A percentile compares a stretch with the other conserved stretches of the same genome.
Conservation (phyloP, 1,284 basidiomycete genomes). For the Lentinula novae-zelandiae region DNA sequence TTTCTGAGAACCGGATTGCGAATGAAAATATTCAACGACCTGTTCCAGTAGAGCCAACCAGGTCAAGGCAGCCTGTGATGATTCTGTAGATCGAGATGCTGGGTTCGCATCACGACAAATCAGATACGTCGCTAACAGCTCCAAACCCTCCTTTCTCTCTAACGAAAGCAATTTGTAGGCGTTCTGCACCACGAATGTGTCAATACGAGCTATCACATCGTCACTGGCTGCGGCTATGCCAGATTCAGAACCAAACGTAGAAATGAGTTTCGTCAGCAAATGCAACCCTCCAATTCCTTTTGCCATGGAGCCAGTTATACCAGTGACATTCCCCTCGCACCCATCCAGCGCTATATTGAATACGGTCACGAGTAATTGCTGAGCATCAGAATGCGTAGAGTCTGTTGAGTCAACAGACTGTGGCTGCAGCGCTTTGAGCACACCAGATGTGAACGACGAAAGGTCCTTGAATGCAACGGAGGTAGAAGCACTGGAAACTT, state of each 20-base stretch:
- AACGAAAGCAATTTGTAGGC: not conserved
- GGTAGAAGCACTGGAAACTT: not conserved
- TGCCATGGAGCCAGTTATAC: too few species aligned
- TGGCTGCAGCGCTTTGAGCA: not conserved
- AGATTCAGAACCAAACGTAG: not conserved
- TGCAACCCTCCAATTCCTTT: not conserved
- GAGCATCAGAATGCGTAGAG: not conserved
- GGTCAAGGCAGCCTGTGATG: not conserved
- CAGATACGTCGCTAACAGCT: not conserved
- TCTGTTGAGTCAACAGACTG: not conserved
- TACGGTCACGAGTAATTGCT: not conserved
- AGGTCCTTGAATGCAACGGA: not conserved
- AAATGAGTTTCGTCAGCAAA: not conserved
- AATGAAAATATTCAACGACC: not conserved
- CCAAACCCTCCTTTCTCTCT: not conserved
- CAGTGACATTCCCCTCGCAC: not conserved
- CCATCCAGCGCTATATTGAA: not conserved
- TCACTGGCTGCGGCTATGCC: not conserved
- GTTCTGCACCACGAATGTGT: not conserved
- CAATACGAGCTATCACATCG: not conserved
- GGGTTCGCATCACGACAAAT: not conserved
- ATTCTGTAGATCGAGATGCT: not conserved
- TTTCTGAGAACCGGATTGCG: not conserved
- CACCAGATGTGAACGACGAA: not conserved
- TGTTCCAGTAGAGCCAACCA: slow-evolving; percentile 4